A percentile compares a stretch with the other conserved stretches of the same genome.
phyloP scores from a whole-genome alignment of 139 green algal species.

The Chlamydomonas urium region DNA sequence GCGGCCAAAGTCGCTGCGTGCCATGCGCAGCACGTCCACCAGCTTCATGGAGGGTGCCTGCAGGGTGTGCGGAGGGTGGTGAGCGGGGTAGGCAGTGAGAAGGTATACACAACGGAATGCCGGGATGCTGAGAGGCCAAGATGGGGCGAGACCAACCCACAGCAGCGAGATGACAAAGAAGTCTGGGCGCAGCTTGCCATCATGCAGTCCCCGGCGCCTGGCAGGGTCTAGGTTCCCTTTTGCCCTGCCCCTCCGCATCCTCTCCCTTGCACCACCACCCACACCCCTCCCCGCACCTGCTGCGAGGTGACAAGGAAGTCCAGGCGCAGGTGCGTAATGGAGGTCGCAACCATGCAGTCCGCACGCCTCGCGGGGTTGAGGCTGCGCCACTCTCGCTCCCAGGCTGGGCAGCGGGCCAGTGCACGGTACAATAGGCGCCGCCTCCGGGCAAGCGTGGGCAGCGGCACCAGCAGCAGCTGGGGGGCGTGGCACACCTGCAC shows the following conservation, averaged over 20 bases:
- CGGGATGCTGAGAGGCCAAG: no score
- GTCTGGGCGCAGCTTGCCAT: not conserved
- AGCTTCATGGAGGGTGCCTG: not conserved
- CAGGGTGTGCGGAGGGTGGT: not conserved
- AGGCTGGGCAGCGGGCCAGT: not conserved
- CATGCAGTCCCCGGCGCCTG: not conserved
- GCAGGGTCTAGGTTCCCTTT: not conserved
- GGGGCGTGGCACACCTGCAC: not conserved
- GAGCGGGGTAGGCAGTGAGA: no score
- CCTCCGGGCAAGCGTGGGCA: not conserved
- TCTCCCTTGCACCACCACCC: not conserved
- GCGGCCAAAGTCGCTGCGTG: not conserved
- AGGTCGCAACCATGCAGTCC: conserved; percentile 6
- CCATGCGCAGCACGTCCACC: conserved; percentile 12
- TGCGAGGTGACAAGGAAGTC: not conserved
- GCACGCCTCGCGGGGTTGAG: conserved; percentile 9
- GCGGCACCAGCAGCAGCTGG: not conserved
- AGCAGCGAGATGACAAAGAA: not conserved
- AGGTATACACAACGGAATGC: no score
- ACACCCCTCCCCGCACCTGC: not conserved
- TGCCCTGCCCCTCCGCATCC: not conserved
- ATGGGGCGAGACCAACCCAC: no score
- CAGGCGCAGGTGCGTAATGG: not conserved
- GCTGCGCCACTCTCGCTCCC: not conserved
- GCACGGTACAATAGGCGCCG: not conserved